Base-by-base conservation (phyloP, 768 basidiomycete genomes). In the Rickenella mellea region DNA sequence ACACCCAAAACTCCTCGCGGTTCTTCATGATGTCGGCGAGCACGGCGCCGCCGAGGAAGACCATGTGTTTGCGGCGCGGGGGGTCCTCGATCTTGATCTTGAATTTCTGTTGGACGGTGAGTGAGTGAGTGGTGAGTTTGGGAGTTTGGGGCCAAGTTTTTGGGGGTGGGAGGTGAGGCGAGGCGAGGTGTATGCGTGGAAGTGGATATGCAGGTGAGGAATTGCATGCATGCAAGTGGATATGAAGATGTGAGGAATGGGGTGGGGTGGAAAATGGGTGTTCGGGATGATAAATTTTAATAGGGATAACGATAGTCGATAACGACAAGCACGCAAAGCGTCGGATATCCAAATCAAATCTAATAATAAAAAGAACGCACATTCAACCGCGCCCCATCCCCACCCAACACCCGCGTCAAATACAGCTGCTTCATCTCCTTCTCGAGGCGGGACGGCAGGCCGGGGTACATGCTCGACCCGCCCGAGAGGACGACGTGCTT, bases 371-470 rank as follows among this genome's bases (percentile, higher is more conserved):
- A 12, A 31, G 27, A 14, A 77, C 90, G 45, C 49, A 96, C 94
- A 59, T 85, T 92, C 53, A 97, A 59, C 27, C 96, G 72, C 12
- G 80, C 63, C 0, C 89, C 81, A 57, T 98, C 83, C 14, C 87
- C 82, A 33, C 75, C 71, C 33, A 98, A 71, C 14, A 98, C 88
- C n/a, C 80, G 73, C 2, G 87, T 86, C 46, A 99, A 74, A 61
- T 97, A 91, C n/a, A 98, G 71, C 62, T 98, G 96, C 64, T 98
- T 98, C 86, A 98, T 91, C 69, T 99, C 94, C 69, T 98, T 98
- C 66, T 98, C 96, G 32, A 99, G 71, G 35, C 96, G 80, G 58
- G 86, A 90, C 9, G 96, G 96, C 43, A 99, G 76, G 21, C 96
- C 96, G 24, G 96, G 94, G 59, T 98, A 98, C 94, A 98, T 98